These are phyloP conservation scores for Breviolum minutum DNA, from an alignment of 73 alveolate genomes.

Conservation along the genomic window DNA sequence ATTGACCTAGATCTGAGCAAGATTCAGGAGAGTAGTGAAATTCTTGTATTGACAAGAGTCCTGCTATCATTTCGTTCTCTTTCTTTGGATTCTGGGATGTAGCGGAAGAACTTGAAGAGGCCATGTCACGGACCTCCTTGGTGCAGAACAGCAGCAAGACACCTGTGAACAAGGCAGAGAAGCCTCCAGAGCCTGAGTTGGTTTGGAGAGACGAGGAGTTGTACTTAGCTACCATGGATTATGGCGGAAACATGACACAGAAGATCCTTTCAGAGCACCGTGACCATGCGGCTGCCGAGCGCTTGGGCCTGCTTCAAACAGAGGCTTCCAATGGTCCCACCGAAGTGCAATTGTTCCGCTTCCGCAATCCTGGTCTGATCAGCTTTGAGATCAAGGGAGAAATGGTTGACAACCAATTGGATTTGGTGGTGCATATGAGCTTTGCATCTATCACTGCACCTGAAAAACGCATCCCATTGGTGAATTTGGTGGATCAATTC, in stretches of 20 bases:
- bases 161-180: neutral
- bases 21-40: no score
- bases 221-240: constrained; percentile 31
- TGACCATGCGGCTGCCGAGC: neutral
- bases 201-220: constrained; percentile 55
- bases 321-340: neutral
- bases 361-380: constrained; percentile 60
- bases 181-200: neutral
- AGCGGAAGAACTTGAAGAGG: neutral
- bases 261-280: constrained; percentile 21
- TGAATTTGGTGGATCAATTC: constrained; percentile 51
- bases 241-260: constrained; percentile 2
- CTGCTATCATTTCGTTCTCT: no score
- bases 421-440: constrained; percentile 6
- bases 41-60: no score
- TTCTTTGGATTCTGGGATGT: no score
- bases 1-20: no score
- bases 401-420: constrained; percentile 41
- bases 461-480: constrained; percentile 11
- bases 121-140: constrained; percentile 9
- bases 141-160: neutral
- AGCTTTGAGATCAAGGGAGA: constrained; percentile 17
- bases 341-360: constrained; percentile 36
- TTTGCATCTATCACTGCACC: constrained; percentile 26
- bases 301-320: neutral